Conservation (phyloP, 2,329 filamentous ascomycete genomes). For the Scedosporium aurantiacum region DNA sequence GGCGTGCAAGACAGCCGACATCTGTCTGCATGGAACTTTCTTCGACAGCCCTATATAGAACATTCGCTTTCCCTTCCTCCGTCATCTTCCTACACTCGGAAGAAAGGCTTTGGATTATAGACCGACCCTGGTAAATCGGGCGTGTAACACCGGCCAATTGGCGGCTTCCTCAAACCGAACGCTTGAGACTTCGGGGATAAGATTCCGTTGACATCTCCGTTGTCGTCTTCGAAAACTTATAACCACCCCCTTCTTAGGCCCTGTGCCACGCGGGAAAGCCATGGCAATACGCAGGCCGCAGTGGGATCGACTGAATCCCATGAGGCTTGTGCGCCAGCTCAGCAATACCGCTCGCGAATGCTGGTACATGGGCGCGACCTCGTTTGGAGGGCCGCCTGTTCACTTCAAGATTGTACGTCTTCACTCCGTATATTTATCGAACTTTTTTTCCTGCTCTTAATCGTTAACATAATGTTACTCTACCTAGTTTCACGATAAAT, state of each 20-base stretch:
- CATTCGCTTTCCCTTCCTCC: too few relatives aligned
- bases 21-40: too few relatives aligned
- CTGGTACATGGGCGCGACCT: slow-evolving; percentile 54
- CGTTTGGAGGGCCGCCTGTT: slow-evolving; percentile 57
- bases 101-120: too few relatives aligned
- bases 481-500: slow-evolving; percentile 42
- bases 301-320: not conserved
- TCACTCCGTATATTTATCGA: not conserved
- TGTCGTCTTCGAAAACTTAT: too few relatives aligned
- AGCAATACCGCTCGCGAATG: slow-evolving; percentile 13
- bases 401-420: slow-evolving; percentile 52
- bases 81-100: too few relatives aligned
- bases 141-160: not conserved
- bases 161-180: not conserved
- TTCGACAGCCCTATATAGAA: too few relatives aligned
- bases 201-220: too few relatives aligned
- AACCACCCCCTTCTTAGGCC: too few relatives aligned
- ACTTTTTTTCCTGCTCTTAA: not conserved
- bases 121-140: too few relatives aligned
- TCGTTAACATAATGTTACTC: not conserved
- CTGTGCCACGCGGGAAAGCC: not conserved
- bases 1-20: too few relatives aligned
- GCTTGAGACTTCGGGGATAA: too few relatives aligned
- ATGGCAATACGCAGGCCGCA: not conserved
- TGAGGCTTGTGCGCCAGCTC: not conserved